These are phyloP conservation scores for Graphilbum sp. DNA, from an alignment of 2,329 filamentous ascomycete genomes.

Conservation along the genomic window DNA sequence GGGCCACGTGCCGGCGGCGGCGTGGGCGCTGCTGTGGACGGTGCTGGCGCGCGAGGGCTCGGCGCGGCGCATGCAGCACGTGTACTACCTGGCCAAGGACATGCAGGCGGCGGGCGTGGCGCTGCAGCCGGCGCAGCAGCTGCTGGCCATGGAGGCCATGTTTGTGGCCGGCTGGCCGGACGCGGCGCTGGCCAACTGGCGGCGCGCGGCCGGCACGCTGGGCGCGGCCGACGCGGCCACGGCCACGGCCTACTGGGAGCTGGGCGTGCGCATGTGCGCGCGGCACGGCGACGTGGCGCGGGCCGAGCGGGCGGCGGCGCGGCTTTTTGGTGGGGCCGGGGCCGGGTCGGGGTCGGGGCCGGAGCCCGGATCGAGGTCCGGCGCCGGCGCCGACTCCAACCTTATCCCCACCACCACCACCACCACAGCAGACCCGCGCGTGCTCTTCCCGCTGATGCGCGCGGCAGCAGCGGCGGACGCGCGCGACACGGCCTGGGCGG, in stretches of 20 bases:
- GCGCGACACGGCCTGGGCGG: slow-evolving; percentile 43
- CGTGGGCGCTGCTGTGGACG: slow-evolving; percentile 53
- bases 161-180: slow-evolving; percentile 44
- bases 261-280: slow-evolving; percentile 50
- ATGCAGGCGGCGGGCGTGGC: slow-evolving; percentile 41
- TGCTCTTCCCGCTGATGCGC: slow-evolving; percentile 8
- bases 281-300: slow-evolving; percentile 38
- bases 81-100: slow-evolving; percentile 47
- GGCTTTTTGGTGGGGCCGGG: slow-evolving; percentile 19
- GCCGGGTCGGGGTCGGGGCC: too few species aligned
- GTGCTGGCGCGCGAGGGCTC: slow-evolving; percentile 32
- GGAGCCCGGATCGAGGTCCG: too few species aligned
- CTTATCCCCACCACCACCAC: too few species aligned
- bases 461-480: slow-evolving; percentile 15
- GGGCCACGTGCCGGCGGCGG: slow-evolving; percentile 37
- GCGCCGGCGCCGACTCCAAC: too few species aligned
- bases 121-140: slow-evolving; percentile 39
- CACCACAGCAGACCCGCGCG: too few species aligned
- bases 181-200: slow-evolving; percentile 48
- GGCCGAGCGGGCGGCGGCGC: slow-evolving; percentile 38
- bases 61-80: slow-evolving; percentile 39
- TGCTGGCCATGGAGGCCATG: slow-evolving; percentile 53
- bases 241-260: slow-evolving; percentile 41
- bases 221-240: slow-evolving; percentile 29
- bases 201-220: slow-evolving; percentile 35